Conservation (phyloP, 2,329 filamentous ascomycete genomes). For the Massarina eburnea region DNA sequence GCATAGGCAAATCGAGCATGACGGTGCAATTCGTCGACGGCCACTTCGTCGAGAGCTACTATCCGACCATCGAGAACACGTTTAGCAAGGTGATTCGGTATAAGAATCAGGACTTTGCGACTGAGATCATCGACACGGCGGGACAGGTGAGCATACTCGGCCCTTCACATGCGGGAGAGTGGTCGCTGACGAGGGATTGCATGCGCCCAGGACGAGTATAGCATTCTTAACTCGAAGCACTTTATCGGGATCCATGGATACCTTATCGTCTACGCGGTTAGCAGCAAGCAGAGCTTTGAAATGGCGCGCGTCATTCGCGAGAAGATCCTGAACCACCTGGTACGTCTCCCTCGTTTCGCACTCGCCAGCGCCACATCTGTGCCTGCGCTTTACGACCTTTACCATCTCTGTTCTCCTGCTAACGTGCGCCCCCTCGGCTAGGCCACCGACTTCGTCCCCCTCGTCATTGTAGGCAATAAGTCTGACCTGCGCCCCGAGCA, state of each 20-base stretch:
- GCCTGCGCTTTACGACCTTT: conserved; percentile 1
- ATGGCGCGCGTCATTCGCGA: conserved; percentile 96
- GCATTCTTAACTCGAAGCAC: conserved; percentile 96
- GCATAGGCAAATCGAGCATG: conserved; percentile 89
- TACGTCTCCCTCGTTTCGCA: conserved; percentile 50
- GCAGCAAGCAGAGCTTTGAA: conserved; percentile 90
- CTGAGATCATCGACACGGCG: conserved; percentile 97
- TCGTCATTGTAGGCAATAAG: conserved; percentile 97
- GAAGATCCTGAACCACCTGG: conserved; percentile 95
- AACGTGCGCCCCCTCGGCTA: conserved; percentile 40
- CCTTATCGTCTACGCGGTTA: conserved; percentile 97
- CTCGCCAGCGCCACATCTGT: neutral
- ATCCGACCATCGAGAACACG: conserved; percentile 98
- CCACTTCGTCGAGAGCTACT: conserved; percentile 98
- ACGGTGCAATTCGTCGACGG: conserved; percentile 97
- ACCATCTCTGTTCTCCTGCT: neutral
- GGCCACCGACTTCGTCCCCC: conserved; percentile 89
- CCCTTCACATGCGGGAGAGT: conserved; percentile 15
- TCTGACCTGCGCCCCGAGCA: conserved; percentile 90
- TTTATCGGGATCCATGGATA: conserved; percentile 99
- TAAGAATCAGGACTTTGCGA: conserved; percentile 90
- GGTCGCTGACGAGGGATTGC: conserved; percentile 5
- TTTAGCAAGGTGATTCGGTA: conserved; percentile 94
- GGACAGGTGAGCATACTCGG: conserved; percentile 68
- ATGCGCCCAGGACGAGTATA: conserved; percentile 92